Conservation (phyloP, 129 eudicot species). For the Kitagawia praeruptora region DNA sequence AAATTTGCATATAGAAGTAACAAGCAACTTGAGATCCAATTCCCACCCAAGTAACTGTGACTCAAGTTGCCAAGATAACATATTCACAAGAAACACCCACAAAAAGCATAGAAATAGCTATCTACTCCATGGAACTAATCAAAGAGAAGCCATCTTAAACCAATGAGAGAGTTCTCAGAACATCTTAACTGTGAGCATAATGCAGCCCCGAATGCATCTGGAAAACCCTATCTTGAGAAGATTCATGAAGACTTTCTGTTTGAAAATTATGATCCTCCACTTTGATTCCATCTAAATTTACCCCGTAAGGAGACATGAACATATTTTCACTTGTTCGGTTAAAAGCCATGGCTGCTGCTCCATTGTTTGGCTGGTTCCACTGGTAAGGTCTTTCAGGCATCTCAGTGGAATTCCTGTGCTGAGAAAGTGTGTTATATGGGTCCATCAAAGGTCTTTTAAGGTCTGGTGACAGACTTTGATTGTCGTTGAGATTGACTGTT, state of each 20-base stretch:
- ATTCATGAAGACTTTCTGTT: slow-evolving; percentile 24
- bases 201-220: slow-evolving; percentile 62
- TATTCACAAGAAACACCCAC: slow-evolving; percentile 27
- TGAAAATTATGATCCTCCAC: slow-evolving; percentile 29
- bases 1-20: background rate
- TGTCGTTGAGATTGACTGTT: slow-evolving; percentile 62
- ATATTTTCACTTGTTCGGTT: slow-evolving; percentile 34
- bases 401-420: slow-evolving; percentile 20
- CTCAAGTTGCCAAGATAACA: slow-evolving; percentile 20
- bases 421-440: slow-evolving; percentile 10
- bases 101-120: slow-evolving; percentile 18
- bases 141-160: background rate
- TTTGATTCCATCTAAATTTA: slow-evolving; percentile 39
- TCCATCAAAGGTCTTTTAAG: slow-evolving; percentile 42
- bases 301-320: slow-evolving; percentile 34
- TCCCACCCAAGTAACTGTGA: background rate
- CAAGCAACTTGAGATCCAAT: background rate
- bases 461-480: slow-evolving; percentile 38
- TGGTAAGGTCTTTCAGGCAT: slow-evolving; percentile 40
- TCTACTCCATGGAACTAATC: background rate
- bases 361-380: slow-evolving; percentile 47
- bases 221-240: slow-evolving; percentile 46
- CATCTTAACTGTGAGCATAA: slow-evolving; percentile 57
- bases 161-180: background rate
- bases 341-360: slow-evolving; percentile 31